These are phyloP conservation scores for Fusarium veterinarium DNA, from an alignment of 2,329 filamentous ascomycete genomes.

Conservation along the genomic window DNA sequence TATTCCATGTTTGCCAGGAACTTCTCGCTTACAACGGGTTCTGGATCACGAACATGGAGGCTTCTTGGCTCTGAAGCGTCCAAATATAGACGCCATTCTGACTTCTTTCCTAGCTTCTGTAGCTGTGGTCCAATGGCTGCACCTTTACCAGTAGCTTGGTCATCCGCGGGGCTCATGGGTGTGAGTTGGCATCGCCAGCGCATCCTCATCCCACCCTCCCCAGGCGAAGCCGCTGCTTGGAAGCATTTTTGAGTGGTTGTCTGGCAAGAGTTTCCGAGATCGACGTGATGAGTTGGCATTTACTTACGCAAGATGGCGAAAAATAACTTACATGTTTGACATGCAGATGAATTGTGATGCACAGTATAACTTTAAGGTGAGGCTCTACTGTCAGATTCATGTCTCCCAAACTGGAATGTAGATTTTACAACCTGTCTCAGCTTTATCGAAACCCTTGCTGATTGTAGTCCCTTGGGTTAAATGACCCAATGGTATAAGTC, in stretches of 20 bases:
- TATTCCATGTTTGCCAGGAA: constrained; percentile 27
- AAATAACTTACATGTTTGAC: neutral
- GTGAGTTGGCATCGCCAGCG: constrained; percentile 47
- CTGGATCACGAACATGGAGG: constrained; percentile 6
- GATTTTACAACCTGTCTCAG: constrained; percentile 6
- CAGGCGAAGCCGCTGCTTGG: constrained; percentile 17
- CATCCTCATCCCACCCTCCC: constrained; percentile 41
- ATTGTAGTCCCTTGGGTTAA: neutral
- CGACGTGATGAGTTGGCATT: constrained; percentile 42
- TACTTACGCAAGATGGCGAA: constrained; percentile 19
- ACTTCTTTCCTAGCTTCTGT: neutral
- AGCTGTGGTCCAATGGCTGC: constrained; percentile 28
- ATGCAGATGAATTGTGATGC: neutral
- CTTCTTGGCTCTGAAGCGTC: neutral
- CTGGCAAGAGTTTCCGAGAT: constrained; percentile 26
- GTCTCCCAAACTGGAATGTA: constrained; percentile 6
- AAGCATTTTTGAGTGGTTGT: constrained; percentile 26
- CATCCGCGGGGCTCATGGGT: constrained; percentile 24
- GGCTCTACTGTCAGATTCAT: neutral
- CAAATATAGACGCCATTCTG: constrained; percentile 28
- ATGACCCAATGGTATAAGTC: constrained; percentile 11
- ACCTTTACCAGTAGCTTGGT: constrained; percentile 22
- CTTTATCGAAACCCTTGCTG: neutral
- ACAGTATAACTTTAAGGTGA: neutral
- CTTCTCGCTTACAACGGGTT: constrained; percentile 3